These are phyloP conservation scores for Rhinocladiella similis DNA, from an alignment of 2,329 filamentous ascomycete species.

Conservation along the genomic window DNA sequence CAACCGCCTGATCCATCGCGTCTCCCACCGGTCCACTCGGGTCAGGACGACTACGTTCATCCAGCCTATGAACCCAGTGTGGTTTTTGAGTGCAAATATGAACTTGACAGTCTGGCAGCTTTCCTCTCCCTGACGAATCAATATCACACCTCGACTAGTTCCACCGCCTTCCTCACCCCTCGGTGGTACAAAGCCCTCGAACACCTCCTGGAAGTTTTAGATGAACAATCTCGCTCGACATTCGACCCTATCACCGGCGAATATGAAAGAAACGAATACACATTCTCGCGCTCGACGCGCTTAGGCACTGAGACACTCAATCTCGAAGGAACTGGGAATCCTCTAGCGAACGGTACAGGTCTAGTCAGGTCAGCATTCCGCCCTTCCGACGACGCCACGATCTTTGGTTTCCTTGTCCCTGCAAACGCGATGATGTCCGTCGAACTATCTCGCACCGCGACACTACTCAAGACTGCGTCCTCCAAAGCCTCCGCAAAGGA, in stretches of 20 bases:
- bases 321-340: slow-evolving; percentile 83
- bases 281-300: slow-evolving; percentile 78
- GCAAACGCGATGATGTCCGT: slow-evolving; percentile 95
- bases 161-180: slow-evolving; percentile 72
- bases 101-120: slow-evolving; percentile 90
- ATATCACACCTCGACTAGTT: slow-evolving; percentile 77
- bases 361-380: slow-evolving; percentile 89
- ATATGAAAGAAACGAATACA: slow-evolving; percentile 76
- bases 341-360: slow-evolving; percentile 78
- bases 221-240: slow-evolving; percentile 76
- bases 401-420: slow-evolving; percentile 91
- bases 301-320: slow-evolving; percentile 87
- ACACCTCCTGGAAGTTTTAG: slow-evolving; percentile 70
- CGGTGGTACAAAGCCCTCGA: slow-evolving; percentile 80
- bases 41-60: slow-evolving; percentile 80
- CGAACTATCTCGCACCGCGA: slow-evolving; percentile 74
- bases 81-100: slow-evolving; percentile 99
- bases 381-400: slow-evolving; percentile 92
- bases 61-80: slow-evolving; percentile 78
- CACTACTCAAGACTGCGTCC: slow-evolving; percentile 59
- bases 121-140: slow-evolving; percentile 85
- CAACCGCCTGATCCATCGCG: slow-evolving; percentile 86
- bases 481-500: slow-evolving; percentile 2
- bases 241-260: slow-evolving; percentile 68
- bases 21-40: slow-evolving; percentile 70